Evolutionary conservation across 2,329 filamentous ascomycete species (phyloP), one percentile per base, ranked within the genome.

Genomic region (Talaromyces sp.): DNA sequence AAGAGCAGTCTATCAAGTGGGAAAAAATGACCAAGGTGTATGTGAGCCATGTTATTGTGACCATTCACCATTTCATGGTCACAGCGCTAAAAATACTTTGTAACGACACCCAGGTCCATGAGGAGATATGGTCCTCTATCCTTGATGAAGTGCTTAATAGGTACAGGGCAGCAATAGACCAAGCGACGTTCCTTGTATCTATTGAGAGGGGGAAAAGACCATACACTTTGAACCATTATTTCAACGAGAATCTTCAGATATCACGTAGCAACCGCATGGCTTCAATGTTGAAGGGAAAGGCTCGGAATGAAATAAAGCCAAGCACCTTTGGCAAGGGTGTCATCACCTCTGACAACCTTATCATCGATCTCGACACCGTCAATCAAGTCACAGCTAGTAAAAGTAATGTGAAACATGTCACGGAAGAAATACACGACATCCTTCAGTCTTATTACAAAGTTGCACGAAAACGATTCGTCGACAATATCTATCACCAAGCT

Each of bases 371-470:
- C 17, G 53, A 58, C 35, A 19, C 31, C 17, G 51, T 58, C 43
- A 58, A 35, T 41, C 2, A 41, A n/a, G 51, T 17, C 24, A 61
- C 29, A n/a, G 27, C 60, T 9, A 56, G 29, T 38, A 61, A 61
- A 46, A 55, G 56, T 32, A 61, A 58, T 48, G 29, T 53, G 3
- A 51, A 61, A 31, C 29, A 41, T 29, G n/a, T 52, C 32, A 61
- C 48, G 52, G 52, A 57, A 51, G 46, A 61, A 43, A 80, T 89
- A 6, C 83, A 88, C 59, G 81, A 89, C 61, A 81, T 83, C 1
- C 75, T 90, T 0, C 66, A 77, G 26, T 78, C 81, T 3, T 89
- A 87, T 70, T 89, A 90, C 72, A 77, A 82, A 32, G 81, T 88
- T 1, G 78, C 85, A 0, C 77, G 76, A 17, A 83, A 83, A 66